These are phyloP conservation scores for Gastrolobium villosum DNA, from an alignment of 306 rosid species.

Conservation along the genomic window DNA sequence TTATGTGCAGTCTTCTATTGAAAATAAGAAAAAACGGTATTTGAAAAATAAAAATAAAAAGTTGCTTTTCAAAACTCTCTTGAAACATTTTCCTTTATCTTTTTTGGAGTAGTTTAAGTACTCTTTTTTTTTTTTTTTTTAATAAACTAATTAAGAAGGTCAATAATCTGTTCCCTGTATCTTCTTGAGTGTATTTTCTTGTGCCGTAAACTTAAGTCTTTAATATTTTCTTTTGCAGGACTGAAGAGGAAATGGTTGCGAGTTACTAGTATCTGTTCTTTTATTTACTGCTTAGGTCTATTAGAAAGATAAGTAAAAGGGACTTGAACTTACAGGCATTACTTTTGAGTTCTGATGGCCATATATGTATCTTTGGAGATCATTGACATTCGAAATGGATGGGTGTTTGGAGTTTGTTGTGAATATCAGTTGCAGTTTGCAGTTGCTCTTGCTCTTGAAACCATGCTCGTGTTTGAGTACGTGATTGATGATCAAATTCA, in stretches of 20 bases:
- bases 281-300: not conserved
- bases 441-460: not conserved
- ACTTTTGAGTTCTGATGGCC: conserved; percentile 1
- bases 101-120: not conserved
- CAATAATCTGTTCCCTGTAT: not conserved
- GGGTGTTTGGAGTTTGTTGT: conserved; percentile 12
- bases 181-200: not conserved
- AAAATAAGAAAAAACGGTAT: too few relatives aligned
- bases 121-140: too few relatives aligned
- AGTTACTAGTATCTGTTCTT: conserved; percentile 3
- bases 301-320: not conserved
- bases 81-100: not conserved
- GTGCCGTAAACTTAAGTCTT: not conserved
- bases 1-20: too few relatives aligned
- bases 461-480: not conserved
- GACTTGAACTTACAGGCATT: conserved; percentile 26
- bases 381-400: not conserved
- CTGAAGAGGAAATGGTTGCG: conserved; percentile 7
- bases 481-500: not conserved
- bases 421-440: not conserved
- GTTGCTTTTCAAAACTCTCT: too few relatives aligned
- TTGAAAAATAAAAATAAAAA: not conserved
- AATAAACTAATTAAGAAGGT: not conserved
- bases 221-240: conserved; percentile 25
- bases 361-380: not conserved